A percentile compares a stretch with the other conserved stretches of the same genome.
Conservation (phyloP, 2,329 filamentous ascomycete species). For the Diaporthe aspalathi region DNA sequence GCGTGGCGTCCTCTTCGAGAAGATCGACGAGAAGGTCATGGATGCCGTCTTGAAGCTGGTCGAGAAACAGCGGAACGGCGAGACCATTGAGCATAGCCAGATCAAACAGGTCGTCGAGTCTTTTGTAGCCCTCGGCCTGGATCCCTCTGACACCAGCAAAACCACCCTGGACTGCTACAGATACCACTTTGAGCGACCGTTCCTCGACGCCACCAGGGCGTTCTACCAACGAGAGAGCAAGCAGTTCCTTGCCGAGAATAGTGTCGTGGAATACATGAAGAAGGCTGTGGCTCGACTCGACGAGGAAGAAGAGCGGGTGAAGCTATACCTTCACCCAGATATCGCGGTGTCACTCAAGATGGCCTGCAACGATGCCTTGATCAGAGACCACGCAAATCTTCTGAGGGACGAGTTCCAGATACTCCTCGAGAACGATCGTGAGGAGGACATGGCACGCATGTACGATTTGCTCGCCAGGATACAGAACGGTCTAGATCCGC, state of each 20-base stretch:
- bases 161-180: conserved; percentile 96
- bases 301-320: conserved; percentile 94
- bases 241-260: conserved; percentile 95
- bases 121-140: conserved; percentile 92
- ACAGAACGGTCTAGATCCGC: conserved; percentile 88
- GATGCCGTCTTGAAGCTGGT: conserved; percentile 92
- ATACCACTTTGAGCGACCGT: conserved; percentile 91
- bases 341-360: conserved; percentile 87
- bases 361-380: conserved; percentile 88
- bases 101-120: conserved; percentile 98
- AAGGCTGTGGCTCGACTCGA: conserved; percentile 91
- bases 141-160: conserved; percentile 92
- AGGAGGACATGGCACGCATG: conserved; percentile 96
- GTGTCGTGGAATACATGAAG: conserved; percentile 99
- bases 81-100: conserved; percentile 96
- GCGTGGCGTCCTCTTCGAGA: conserved; percentile 89
- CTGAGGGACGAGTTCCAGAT: conserved; percentile 96
- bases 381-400: conserved; percentile 86
- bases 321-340: conserved; percentile 90
- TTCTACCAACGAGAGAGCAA: conserved; percentile 96
- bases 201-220: conserved; percentile 82
- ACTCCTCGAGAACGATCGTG: conserved; percentile 91
- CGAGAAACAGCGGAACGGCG: conserved; percentile 95
- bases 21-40: conserved; percentile 91
- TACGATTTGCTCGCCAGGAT: conserved; percentile 92